A percentile compares a stretch with the other conserved stretches of the same genome.
Conservation (phyloP, 805 yeast genomes). For the Spathaspora passalidarum region DNA sequence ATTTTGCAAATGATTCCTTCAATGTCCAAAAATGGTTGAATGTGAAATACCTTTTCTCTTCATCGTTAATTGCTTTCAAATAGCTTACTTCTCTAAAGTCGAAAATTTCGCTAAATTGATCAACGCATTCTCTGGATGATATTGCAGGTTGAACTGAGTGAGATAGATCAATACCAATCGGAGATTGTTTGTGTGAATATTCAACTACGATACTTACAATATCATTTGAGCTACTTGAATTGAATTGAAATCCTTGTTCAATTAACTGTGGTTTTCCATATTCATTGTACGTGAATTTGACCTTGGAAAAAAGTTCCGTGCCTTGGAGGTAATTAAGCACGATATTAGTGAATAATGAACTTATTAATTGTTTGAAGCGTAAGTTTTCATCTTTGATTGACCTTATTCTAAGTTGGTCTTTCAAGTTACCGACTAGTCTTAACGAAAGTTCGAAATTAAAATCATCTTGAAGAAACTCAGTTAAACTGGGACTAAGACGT, state of each 20-base stretch:
- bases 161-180: slow-evolving; percentile 38
- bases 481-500: slow-evolving; percentile 10
- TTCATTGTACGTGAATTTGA: slow-evolving; percentile 27
- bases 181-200: slow-evolving; percentile 13
- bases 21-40: slow-evolving; percentile 73
- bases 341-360: slow-evolving; percentile 43
- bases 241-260: slow-evolving; percentile 38
- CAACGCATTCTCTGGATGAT: slow-evolving; percentile 25
- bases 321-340: slow-evolving; percentile 29
- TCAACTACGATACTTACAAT: slow-evolving; percentile 45
- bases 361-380: slow-evolving; percentile 39
- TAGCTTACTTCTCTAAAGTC: slow-evolving; percentile 29
- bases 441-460: slow-evolving; percentile 49
- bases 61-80: slow-evolving; percentile 19
- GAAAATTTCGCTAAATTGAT: slow-evolving; percentile 43
- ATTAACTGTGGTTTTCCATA: slow-evolving; percentile 58
- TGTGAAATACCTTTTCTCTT: slow-evolving; percentile 18
- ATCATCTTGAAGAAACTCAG: slow-evolving; percentile 23
- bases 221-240: slow-evolving; percentile 57
- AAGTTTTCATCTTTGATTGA: slow-evolving; percentile 33
- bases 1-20: slow-evolving; percentile 74
- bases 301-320: slow-evolving; percentile 12
- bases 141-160: slow-evolving; percentile 27
- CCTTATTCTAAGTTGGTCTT: slow-evolving; percentile 39
- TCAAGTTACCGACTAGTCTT: slow-evolving; percentile 40